Percentiles rank a stretch among this genome's conserved stretches.
phyloP scores from a whole-genome alignment of 73 alveolate genomes.

The Durusdinium trenchii region DNA sequence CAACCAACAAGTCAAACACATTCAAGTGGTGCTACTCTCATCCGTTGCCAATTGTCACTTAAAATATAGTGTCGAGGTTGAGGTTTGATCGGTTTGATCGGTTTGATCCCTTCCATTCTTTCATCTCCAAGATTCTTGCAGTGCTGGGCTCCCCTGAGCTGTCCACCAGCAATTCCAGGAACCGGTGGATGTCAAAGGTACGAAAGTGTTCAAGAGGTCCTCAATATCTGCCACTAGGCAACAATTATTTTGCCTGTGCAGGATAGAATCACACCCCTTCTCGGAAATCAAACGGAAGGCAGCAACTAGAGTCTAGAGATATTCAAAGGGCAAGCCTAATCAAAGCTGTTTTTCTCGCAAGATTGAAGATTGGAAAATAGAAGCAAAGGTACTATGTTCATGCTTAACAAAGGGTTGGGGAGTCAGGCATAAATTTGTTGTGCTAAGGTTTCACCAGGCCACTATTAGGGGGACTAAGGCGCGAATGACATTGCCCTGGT shows the following conservation, averaged over 20 bases:
- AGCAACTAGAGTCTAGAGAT: no score
- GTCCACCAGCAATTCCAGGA: conserved; percentile 56
- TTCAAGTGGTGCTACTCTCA: no score
- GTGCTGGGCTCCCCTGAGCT: background rate
- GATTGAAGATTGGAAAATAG: no score
- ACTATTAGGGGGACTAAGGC: conserved; percentile 68
- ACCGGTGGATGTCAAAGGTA: conserved; percentile 18
- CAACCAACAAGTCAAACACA: no score
- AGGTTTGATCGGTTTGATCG: no score
- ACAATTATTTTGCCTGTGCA: background rate
- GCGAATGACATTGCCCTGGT: background rate
- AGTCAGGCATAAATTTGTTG: background rate
- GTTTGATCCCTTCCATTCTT: no score
- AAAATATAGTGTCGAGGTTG: no score
- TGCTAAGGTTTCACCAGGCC: background rate
- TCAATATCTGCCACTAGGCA: background rate
- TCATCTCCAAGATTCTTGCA: background rate
- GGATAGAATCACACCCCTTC: no score
- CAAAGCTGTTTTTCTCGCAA: no score
- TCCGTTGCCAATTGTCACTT: no score
- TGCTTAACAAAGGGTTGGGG: background rate
- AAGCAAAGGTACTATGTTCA: background rate
- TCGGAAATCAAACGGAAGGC: no score
- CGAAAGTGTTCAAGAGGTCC: conserved; percentile 54
- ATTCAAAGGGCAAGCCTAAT: no score